Base-by-base conservation (phyloP, 108 stramenopile species). In the Cyclotella choctawhatcheeana region DNA sequence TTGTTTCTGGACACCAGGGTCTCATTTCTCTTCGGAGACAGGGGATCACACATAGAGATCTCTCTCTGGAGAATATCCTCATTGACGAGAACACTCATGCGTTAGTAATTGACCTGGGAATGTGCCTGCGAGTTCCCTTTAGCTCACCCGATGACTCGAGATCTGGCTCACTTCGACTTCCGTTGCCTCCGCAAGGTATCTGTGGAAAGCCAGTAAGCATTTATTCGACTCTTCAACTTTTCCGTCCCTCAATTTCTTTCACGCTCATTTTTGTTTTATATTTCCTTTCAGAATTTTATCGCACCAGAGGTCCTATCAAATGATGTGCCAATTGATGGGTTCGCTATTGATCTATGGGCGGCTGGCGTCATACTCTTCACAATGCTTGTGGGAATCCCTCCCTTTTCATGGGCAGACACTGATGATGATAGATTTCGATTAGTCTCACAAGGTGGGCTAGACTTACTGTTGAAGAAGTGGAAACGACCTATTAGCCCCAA, bases 41-140 rank as follows among this genome's bases (percentile, higher is more conserved):
- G 50, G 92, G 93, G n/a, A 73, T 95, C 37, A 93, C 92, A 63
- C 94, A 93, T 63, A 78, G 94, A 51, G 90, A 94, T 64, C 40
- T 33, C 2, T 22, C 89, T 20, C 72, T 95, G 12, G 93, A 95
- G 74, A 92, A 94, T 71, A 67, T 96, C 26, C 64, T 96, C 12
- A 83, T 93, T 13, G 76, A 88, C 54, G 68, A 58, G 21, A 76
- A 84, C 24, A 69, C 68, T 7, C 77, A 84, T 16, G 88, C 86
- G 56, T 58, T 93, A 32, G 88, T 96, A 10, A 96, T 96, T 58
- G 95, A 96, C 73, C 88, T 96, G 77, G 95, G 95, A 20, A 94
- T 96, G 96, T 95, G 93, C 47, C 61, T 97, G 25, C 85, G 89
- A 18, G 81, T 91, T 17, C 93, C 92, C 12, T 93, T 91, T 81